phyloP scores from a whole-genome alignment of 2,329 filamentous ascomycete species.

The Phaeosphaeriaceae sp. region DNA sequence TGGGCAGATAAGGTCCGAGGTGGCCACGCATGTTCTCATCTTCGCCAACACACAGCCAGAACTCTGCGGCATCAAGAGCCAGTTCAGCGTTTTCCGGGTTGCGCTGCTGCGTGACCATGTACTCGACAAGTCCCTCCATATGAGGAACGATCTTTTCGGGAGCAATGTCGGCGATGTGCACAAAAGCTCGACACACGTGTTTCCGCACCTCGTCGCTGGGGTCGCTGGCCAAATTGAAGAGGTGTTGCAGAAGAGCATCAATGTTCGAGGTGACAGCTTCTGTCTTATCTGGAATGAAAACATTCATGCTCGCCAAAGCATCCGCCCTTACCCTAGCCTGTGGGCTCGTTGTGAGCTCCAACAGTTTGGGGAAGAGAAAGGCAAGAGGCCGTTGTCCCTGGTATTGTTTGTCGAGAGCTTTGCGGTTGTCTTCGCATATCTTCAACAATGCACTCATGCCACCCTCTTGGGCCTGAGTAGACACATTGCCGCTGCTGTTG shows the following conservation, averaged over 20 bases:
- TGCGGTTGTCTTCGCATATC: constrained; percentile 95
- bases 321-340: constrained; percentile 79
- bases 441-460: constrained; percentile 93
- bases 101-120: constrained; percentile 89
- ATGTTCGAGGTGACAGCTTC: constrained; percentile 81
- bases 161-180: constrained; percentile 87
- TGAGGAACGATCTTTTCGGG: constrained; percentile 91
- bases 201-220: constrained; percentile 81
- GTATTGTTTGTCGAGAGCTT: constrained; percentile 84
- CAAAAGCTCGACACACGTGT: constrained; percentile 92
- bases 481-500: constrained; percentile 72
- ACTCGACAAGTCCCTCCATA: constrained; percentile 86
- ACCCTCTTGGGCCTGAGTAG: constrained; percentile 82
- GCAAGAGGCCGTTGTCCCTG: constrained; percentile 87
- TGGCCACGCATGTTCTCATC: constrained; percentile 79
- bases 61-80: constrained; percentile 93
- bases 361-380: constrained; percentile 87
- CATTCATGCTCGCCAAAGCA: constrained; percentile 85
- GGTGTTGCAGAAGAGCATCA: constrained; percentile 79
- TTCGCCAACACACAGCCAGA: constrained; percentile 94
- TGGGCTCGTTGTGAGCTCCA: constrained; percentile 81
- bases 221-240: constrained; percentile 84
- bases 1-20: constrained; percentile 77
- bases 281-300: constrained; percentile 86
- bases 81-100: constrained; percentile 83